Conservation (phyloP, 164 flowering plant genomes). For the Houttuynia cordata region DNA sequence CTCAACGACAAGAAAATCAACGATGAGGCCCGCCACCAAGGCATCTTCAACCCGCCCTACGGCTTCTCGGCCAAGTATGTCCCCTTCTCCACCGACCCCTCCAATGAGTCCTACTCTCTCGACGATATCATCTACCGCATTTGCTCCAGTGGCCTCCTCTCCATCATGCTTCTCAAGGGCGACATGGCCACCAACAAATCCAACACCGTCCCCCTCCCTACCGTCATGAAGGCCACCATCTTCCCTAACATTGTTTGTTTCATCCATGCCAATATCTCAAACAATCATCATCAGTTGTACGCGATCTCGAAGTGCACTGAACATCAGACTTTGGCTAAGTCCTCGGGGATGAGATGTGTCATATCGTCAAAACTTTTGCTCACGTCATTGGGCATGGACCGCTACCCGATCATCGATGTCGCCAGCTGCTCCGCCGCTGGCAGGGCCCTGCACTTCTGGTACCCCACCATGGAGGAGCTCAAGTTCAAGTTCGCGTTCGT, state of each 20-base stretch:
- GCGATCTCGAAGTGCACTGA: no score
- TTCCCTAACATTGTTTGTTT: no score
- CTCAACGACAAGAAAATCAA: constrained; percentile 51
- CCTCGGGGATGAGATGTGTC: no score
- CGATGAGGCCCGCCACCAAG: constrained; percentile 51
- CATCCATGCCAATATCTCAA: no score
- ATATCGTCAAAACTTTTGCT: no score
- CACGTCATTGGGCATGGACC: constrained; percentile 40
- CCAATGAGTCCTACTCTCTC: constrained; percentile 66
- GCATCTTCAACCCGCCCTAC: constrained; percentile 11
- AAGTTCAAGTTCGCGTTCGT: constrained; percentile 44
- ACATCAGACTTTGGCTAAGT: no score
- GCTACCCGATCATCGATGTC: constrained; percentile 51
- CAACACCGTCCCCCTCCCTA: no score
- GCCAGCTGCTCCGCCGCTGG: constrained; percentile 35
- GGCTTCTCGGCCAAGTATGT: constrained; percentile 76
- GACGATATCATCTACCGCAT: constrained; percentile 83
- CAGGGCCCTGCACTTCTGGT: constrained; percentile 32
- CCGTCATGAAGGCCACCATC: no score
- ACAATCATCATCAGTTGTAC: no score
- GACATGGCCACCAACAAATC: constrained; percentile 69
- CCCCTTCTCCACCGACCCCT: constrained; percentile 48
- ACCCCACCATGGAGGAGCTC: constrained; percentile 50
- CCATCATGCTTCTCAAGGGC: no score
- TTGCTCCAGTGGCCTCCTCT: constrained; percentile 74